Evolutionary conservation across 2,329 filamentous ascomycete genomes (phyloP).

Genomic region (Nemania serpens): DNA sequence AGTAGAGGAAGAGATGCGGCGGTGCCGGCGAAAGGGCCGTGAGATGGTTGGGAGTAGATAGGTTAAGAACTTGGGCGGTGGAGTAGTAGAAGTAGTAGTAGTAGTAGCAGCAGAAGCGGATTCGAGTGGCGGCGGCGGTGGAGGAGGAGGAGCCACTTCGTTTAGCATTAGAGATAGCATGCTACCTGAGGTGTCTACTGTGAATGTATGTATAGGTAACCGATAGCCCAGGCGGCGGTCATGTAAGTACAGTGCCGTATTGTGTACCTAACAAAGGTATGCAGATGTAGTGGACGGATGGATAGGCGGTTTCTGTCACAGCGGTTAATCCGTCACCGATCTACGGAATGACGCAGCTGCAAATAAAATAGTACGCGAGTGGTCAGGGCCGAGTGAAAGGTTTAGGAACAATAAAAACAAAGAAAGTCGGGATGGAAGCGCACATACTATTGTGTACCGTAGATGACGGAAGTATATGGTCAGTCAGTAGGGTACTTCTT

Average conservation of each 20-base stretch:
- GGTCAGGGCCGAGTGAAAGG: too few relatives aligned
- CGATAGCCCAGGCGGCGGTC: not conserved
- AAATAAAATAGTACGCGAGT: too few relatives aligned
- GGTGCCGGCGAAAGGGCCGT: slow-evolving; percentile 53
- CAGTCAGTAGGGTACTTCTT: too few relatives aligned
- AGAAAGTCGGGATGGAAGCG: too few relatives aligned
- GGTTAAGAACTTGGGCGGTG: slow-evolving; percentile 51
- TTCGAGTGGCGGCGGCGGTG: slow-evolving; percentile 6
- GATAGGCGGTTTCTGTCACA: too few relatives aligned
- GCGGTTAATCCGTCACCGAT: too few relatives aligned
- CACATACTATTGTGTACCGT: too few relatives aligned
- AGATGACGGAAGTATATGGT: too few relatives aligned
- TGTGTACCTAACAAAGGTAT: too few relatives aligned
- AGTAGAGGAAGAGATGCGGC: slow-evolving; percentile 39
- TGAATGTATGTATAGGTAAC: not conserved
- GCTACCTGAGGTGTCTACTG: not conserved
- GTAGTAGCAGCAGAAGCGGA: not conserved
- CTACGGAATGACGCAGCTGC: too few relatives aligned
- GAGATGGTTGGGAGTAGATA: slow-evolving; percentile 58
- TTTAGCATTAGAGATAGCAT: slow-evolving; percentile 39
- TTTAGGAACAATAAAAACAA: too few relatives aligned
- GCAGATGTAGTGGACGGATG: too few relatives aligned
- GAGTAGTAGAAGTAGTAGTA: slow-evolving; percentile 11
- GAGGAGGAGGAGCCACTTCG: slow-evolving; percentile 29
- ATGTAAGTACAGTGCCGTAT: not conserved